Evolutionary conservation across 441 rosid species (phyloP).

Genomic region (Gossypium trilobum): DNA sequence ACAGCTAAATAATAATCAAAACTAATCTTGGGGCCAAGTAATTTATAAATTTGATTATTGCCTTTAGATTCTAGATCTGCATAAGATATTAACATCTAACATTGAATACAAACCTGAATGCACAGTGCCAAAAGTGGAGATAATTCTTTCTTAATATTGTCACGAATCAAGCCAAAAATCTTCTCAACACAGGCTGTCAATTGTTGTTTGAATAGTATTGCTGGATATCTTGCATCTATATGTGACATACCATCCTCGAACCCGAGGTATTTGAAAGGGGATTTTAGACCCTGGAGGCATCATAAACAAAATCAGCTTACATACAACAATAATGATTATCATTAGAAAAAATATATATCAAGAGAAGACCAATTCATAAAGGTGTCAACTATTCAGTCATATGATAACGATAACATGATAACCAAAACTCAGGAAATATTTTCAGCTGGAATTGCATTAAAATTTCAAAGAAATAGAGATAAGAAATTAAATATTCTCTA

Average conservation of each 20-base stretch:
- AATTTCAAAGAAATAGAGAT: neutral
- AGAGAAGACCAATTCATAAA: neutral
- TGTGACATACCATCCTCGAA: slow-evolving; percentile 65
- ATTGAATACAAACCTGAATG: slow-evolving; percentile 61
- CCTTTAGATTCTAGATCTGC: slow-evolving; percentile 6
- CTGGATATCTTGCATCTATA: slow-evolving; percentile 94
- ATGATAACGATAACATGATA: neutral
- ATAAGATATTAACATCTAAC: slow-evolving; percentile 12
- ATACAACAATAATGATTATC: neutral
- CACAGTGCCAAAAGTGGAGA: slow-evolving; percentile 74
- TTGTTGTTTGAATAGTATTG: slow-evolving; percentile 87
- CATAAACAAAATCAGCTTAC: neutral
- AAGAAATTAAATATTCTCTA: neutral
- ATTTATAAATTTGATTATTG: neutral
- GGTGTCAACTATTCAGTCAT: neutral
- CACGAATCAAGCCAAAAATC: slow-evolving; percentile 93
- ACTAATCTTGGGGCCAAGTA: neutral
- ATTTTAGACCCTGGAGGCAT: slow-evolving; percentile 55
- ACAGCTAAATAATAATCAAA: neutral
- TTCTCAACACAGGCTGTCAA: slow-evolving; percentile 96
- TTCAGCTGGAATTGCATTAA: neutral
- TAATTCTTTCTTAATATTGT: slow-evolving; percentile 85
- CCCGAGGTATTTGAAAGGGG: slow-evolving; percentile 69
- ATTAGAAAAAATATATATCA: neutral
- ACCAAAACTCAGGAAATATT: neutral